Evolutionary conservation across 2,329 filamentous ascomycete species (phyloP).

Genomic region (Venturia aucupariae): DNA sequence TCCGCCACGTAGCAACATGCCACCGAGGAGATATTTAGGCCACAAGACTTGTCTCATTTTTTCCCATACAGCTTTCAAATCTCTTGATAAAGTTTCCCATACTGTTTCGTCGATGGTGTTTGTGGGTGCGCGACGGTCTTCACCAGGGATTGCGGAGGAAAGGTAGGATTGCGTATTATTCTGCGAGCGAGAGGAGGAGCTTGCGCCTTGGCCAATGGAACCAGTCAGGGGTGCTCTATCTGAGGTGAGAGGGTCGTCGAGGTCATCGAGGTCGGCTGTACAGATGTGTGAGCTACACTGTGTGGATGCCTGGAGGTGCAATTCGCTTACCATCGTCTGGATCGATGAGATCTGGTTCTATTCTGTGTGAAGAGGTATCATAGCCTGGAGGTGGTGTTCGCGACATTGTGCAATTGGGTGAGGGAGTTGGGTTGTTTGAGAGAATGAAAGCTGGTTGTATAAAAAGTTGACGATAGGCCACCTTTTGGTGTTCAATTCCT

Average conservation of each 20-base stretch:
- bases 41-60: slow-evolving; percentile 98
- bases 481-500: slow-evolving; percentile 8
- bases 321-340: slow-evolving; percentile 39
- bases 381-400: slow-evolving; percentile 26
- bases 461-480: neutral
- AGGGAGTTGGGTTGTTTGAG: neutral
- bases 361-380: slow-evolving; percentile 18
- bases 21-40: slow-evolving; percentile 81
- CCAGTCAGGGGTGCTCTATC: slow-evolving; percentile 74
- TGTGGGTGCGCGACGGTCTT: slow-evolving; percentile 78
- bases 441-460: neutral
- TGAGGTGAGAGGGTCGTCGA: slow-evolving; percentile 75
- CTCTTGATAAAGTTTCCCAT: slow-evolving; percentile 91
- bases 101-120: slow-evolving; percentile 97
- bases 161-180: slow-evolving; percentile 67
- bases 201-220: slow-evolving; percentile 57
- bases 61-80: slow-evolving; percentile 87
- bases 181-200: slow-evolving; percentile 39
- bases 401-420: slow-evolving; percentile 17
- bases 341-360: slow-evolving; percentile 43
- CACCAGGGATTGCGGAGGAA: slow-evolving; percentile 81
- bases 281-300: neutral
- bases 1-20: slow-evolving; percentile 45
- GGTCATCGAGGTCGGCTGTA: slow-evolving; percentile 76
- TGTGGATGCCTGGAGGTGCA: neutral